Base-by-base conservation (phyloP, 2,329 filamentous ascomycete species). In the Pseudocercospora eumusae region DNA sequence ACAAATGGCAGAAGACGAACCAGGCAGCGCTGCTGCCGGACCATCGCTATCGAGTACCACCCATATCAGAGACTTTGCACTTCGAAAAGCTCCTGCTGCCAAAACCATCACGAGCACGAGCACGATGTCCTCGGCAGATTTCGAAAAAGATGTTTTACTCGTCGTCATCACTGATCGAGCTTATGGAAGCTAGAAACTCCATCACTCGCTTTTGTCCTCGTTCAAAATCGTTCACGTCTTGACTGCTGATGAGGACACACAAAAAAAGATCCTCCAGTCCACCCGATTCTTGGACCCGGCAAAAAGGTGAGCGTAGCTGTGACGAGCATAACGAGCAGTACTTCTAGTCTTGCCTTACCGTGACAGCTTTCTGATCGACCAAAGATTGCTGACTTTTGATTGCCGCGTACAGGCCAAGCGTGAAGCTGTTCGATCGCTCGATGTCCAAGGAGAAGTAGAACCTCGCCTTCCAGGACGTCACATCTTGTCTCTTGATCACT, bases 111-210 rank as follows among this genome's bases (percentile, higher is more conserved):
- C n/a, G 15, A 18, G 13, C 15, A 18, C n/a, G 15, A 40, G 9
- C 44, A 25, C 18, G 2, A 13, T 10, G 18, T 47, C 44, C 1
- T 47, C 44, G 13, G 20, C 23, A 47, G 44, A 47, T 25, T n/a
- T 5, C 3, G 23, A 52, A 52, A 28, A 52, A 15, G 23, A 52
- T 5, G 9, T 52, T 21, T 4, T 52, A 10, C 21, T 28, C 47
- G 6, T 52, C 11, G 8, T 52, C 47, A 52, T 28, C 44, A 25
- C 44, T n/a, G 47, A 52, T 25, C 21, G 47, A 15, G 25, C 21
- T n/a, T 52, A 52, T 28, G 21, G 52, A 55, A 55, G 23, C 52
- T 55, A 13, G 25, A 53, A 53, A 21, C 10, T 55, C 31, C 52
- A 40, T 55, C 52, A 5, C 33, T 36, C 52, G 52, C 52, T 55